phyloP scores from a whole-genome alignment of 2,329 filamentous ascomycete species.

The Botrytis aclada region DNA sequence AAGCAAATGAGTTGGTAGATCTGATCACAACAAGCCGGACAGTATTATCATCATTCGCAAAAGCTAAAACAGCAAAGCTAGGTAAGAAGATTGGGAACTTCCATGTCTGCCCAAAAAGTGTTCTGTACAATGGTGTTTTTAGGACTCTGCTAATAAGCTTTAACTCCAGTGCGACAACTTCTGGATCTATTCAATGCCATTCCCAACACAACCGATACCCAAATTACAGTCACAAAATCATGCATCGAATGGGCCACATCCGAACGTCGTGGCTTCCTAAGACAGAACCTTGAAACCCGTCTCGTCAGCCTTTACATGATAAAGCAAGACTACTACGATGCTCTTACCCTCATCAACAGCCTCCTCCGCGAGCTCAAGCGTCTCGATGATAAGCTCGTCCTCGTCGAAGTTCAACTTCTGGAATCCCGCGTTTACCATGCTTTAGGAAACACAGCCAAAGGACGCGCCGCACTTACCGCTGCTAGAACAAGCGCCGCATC shows the following conservation, averaged over 20 bases:
- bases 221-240: constrained; percentile 94
- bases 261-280: constrained; percentile 91
- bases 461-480: constrained; percentile 88
- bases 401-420: constrained; percentile 95
- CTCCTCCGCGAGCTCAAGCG: constrained; percentile 96
- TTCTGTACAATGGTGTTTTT: neutral
- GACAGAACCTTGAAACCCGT: constrained; percentile 95
- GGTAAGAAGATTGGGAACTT: constrained; percentile 54
- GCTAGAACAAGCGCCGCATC: constrained; percentile 93
- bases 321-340: constrained; percentile 96
- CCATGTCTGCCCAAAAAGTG: neutral
- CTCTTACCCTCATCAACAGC: constrained; percentile 92
- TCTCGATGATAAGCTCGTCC: constrained; percentile 94
- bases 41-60: constrained; percentile 92
- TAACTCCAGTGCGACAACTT: constrained; percentile 76
- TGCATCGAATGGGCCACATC: constrained; percentile 99
- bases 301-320: constrained; percentile 93
- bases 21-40: constrained; percentile 87
- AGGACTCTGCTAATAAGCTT: constrained; percentile 6
- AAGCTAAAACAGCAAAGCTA: constrained; percentile 97
- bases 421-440: constrained; percentile 98
- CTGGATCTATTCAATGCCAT: constrained; percentile 94
- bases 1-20: constrained; percentile 79
- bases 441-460: constrained; percentile 93
- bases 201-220: constrained; percentile 89